Percentiles rank a stretch among this genome's conserved stretches.
Evolutionary conservation across 768 basidiomycete genomes (phyloP).

Genomic region (Termitomyces bulborhizus): DNA sequence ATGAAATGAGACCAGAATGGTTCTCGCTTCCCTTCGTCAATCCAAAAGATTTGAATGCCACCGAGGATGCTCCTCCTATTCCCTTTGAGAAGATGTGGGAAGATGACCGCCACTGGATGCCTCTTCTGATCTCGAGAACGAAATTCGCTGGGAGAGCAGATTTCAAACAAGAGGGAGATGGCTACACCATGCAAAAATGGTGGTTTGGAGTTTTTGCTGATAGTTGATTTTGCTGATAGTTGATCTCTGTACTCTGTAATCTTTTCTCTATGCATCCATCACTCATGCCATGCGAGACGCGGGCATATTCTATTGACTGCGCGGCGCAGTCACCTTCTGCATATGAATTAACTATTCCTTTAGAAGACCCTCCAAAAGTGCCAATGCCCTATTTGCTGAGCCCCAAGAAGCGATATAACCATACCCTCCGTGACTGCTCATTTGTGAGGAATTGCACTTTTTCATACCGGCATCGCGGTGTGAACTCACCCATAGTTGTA

Average conservation of each 20-base stretch:
- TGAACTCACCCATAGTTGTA: conserved; percentile 58
- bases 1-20: conserved; percentile 88
- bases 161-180: conserved; percentile 27
- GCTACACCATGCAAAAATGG: conserved; percentile 32
- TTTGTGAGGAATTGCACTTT: not conserved
- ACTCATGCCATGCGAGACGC: not conserved
- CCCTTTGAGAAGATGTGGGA: conserved; percentile 10
- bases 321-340: not conserved
- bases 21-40: conserved; percentile 35
- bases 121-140: conserved; percentile 40
- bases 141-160: conserved; percentile 42
- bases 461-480: not conserved
- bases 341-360: not conserved
- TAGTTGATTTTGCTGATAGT: not conserved
- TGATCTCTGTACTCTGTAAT: not conserved
- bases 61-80: conserved; percentile 22
- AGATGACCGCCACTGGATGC: conserved; percentile 65
- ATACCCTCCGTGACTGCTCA: conserved; percentile 49
- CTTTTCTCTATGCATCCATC: not conserved
- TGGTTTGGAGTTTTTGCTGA: conserved; percentile 30
- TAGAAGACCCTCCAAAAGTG: conserved; percentile 32
- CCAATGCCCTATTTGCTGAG: conserved; percentile 43
- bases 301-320: not conserved
- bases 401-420: conserved; percentile 67
- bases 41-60: not conserved